A percentile compares a stretch with the other conserved stretches of the same genome.
Evolutionary conservation across 2,329 filamentous ascomycete species (phyloP).

Genomic region (Clonostachys sp.): DNA sequence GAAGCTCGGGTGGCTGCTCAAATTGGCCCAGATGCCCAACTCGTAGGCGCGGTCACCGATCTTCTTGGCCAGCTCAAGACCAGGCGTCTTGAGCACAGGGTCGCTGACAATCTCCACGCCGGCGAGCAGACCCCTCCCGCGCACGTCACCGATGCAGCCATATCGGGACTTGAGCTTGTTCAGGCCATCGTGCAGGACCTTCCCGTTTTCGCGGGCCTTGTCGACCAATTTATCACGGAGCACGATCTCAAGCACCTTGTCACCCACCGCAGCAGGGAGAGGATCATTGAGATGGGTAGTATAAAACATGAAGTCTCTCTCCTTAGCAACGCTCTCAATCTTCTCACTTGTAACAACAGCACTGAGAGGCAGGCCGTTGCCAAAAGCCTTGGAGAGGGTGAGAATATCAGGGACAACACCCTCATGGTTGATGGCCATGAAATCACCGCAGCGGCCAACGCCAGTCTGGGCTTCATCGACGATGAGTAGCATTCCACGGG

Average conservation of each 20-base stretch:
- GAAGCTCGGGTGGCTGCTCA: slow-evolving; percentile 48
- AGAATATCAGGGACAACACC: slow-evolving; percentile 53
- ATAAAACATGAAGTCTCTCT: slow-evolving; percentile 49
- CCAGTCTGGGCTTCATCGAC: slow-evolving; percentile 60
- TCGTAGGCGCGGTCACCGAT: slow-evolving; percentile 43
- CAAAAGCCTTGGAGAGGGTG: slow-evolving; percentile 56
- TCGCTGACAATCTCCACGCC: slow-evolving; percentile 55
- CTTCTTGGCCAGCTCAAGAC: slow-evolving; percentile 36
- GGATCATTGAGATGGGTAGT: slow-evolving; percentile 62
- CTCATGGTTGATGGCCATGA: slow-evolving; percentile 55
- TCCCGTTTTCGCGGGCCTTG: slow-evolving; percentile 35
- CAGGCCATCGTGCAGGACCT: slow-evolving; percentile 41
- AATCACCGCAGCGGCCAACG: slow-evolving; percentile 49
- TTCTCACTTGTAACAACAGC: slow-evolving; percentile 50
- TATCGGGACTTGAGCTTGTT: slow-evolving; percentile 41
- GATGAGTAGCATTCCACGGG: slow-evolving; percentile 54
- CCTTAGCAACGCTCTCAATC: slow-evolving; percentile 42
- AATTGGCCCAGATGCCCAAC: slow-evolving; percentile 51
- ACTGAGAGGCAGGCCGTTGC: slow-evolving; percentile 54
- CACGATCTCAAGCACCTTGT: slow-evolving; percentile 59
- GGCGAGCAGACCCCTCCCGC: slow-evolving; percentile 52
- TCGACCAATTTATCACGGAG: slow-evolving; percentile 47
- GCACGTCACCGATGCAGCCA: slow-evolving; percentile 57
- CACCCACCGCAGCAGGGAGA: slow-evolving; percentile 52
- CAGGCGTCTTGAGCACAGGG: slow-evolving; percentile 38